Evolutionary conservation across 1,284 basidiomycete genomes (phyloP).

Genomic region (Leccinum variabile): DNA sequence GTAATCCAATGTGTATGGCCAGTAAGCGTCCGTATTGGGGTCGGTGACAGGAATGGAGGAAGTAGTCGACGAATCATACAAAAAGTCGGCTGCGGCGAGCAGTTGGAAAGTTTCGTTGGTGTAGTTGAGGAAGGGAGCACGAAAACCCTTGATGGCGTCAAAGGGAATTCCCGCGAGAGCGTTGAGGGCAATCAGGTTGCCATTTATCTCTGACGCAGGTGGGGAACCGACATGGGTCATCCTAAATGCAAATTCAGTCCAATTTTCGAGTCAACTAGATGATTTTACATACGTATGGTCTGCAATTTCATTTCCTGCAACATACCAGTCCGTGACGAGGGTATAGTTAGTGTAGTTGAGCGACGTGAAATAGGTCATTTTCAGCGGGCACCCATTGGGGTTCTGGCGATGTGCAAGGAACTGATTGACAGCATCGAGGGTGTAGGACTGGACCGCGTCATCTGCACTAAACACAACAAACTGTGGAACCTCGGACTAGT

Average conservation of each 20-base stretch:
- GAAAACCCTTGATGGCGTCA: constrained; percentile 4
- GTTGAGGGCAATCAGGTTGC: constrained; percentile 8
- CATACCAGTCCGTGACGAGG: constrained; percentile 82
- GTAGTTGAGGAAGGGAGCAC: constrained; percentile 6
- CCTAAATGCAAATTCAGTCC: not conserved
- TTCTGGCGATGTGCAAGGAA: constrained; percentile 5
- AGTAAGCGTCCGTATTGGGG: constrained; percentile 69
- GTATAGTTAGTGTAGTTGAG: constrained; percentile 79
- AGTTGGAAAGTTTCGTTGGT: constrained; percentile 2
- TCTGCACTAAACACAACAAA: constrained; percentile 7
- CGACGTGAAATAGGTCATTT: constrained; percentile 76
- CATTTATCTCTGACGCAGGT: constrained; percentile 3
- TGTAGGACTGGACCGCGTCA: constrained; percentile 7
- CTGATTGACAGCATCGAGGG: constrained; percentile 6
- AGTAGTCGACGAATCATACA: constrained; percentile 36
- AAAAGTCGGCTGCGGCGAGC: not conserved
- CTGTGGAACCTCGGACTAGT: constrained; percentile 2
- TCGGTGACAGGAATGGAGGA: constrained; percentile 71
- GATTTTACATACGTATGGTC: constrained; percentile 7
- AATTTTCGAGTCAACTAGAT: not conserved
- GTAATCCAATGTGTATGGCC: constrained; percentile 74
- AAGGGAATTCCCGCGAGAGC: not conserved
- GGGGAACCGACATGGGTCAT: constrained; percentile 7
- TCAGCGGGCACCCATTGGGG: constrained; percentile 41
- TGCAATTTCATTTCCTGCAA: constrained; percentile 61